A percentile compares a stretch with the other conserved stretches of the same genome.
These are phyloP conservation scores for Aspergillus wentii DNA, from an alignment of 495 filamentous ascomycete genomes.

Conservation along the genomic window DNA sequence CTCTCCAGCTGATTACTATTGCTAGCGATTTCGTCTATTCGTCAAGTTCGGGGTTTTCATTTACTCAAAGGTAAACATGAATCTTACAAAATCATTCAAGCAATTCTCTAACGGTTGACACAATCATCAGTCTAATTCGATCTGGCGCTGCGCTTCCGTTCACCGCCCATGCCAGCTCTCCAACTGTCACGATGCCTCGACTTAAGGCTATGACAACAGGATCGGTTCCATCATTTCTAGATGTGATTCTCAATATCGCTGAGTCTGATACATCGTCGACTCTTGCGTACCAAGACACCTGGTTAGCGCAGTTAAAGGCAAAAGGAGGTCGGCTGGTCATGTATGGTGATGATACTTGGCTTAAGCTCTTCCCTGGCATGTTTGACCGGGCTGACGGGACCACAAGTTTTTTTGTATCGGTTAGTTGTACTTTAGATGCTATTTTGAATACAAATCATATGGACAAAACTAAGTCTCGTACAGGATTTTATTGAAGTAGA, in stretches of 20 bases:
- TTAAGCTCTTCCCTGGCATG: conserved; percentile 87
- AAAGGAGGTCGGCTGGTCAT: conserved; percentile 76
- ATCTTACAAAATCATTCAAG: not conserved
- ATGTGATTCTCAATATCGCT: conserved; percentile 94
- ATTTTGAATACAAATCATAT: not conserved
- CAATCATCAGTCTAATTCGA: conserved; percentile 68
- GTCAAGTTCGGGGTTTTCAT: conserved; percentile 73
- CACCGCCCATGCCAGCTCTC: conserved; percentile 91
- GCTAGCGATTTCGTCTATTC: conserved; percentile 91
- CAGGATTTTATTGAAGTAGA: conserved; percentile 98
- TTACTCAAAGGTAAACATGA: conserved; percentile 72
- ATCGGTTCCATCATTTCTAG: conserved; percentile 92
- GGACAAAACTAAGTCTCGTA: conserved; percentile 17
- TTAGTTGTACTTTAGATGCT: conserved; percentile 44
- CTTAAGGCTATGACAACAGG: conserved; percentile 97
- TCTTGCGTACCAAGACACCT: conserved; percentile 84
- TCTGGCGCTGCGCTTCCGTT: conserved; percentile 82
- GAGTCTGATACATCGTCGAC: conserved; percentile 88
- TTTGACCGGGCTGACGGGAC: conserved; percentile 89
- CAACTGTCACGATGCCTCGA: conserved; percentile 97
- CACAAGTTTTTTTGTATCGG: conserved; percentile 96
- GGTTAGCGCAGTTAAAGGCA: conserved; percentile 86
- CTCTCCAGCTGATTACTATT: conserved; percentile 11
- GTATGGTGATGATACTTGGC: conserved; percentile 98
- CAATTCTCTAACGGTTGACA: no score